Evolutionary conservation across 768 basidiomycete genomes (phyloP).

Genomic region (Mycena kentingensis): DNA sequence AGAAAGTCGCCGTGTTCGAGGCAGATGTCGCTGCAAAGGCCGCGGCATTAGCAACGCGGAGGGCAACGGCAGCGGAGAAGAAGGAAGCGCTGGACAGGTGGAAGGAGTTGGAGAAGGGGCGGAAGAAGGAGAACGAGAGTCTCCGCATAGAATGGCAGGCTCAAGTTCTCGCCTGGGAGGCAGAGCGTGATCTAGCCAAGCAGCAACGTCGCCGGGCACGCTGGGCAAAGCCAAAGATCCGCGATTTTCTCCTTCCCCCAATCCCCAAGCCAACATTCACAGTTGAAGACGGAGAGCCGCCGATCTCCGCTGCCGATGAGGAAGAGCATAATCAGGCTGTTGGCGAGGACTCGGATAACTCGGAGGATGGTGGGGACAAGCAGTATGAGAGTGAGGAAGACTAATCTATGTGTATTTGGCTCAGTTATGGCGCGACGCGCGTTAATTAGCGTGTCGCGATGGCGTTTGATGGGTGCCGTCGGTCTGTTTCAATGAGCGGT

Average conservation of each 20-base stretch:
- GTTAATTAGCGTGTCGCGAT: too few relatives aligned
- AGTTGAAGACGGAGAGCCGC: background rate
- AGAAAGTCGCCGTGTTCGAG: constrained; percentile 7
- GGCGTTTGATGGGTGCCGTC: too few relatives aligned
- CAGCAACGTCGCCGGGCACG: constrained; percentile 1
- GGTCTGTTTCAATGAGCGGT: too few relatives aligned
- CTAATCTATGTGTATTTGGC: too few relatives aligned
- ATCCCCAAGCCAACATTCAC: constrained; percentile 1
- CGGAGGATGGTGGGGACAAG: too few relatives aligned
- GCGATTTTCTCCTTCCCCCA: constrained; percentile 2
- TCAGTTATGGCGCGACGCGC: too few relatives aligned
- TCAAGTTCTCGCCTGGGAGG: constrained; percentile 15
- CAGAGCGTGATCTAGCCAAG: background rate
- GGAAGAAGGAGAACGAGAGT: constrained; percentile 13
- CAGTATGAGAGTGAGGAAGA: too few relatives aligned
- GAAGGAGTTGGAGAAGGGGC: constrained; percentile 22
- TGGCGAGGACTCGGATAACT: background rate
- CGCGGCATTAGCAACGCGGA: constrained; percentile 14
- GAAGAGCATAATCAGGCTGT: background rate
- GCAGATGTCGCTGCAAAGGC: constrained; percentile 11
- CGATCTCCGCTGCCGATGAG: background rate
- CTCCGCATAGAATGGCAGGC: background rate
- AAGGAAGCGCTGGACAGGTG: constrained; percentile 21
- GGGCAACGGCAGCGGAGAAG: constrained; percentile 11
- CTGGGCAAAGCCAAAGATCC: constrained; percentile 3